Evolutionary conservation across 1,139 yeast species (phyloP).

Genomic region (Lodderomyces oxycetoniae): DNA sequence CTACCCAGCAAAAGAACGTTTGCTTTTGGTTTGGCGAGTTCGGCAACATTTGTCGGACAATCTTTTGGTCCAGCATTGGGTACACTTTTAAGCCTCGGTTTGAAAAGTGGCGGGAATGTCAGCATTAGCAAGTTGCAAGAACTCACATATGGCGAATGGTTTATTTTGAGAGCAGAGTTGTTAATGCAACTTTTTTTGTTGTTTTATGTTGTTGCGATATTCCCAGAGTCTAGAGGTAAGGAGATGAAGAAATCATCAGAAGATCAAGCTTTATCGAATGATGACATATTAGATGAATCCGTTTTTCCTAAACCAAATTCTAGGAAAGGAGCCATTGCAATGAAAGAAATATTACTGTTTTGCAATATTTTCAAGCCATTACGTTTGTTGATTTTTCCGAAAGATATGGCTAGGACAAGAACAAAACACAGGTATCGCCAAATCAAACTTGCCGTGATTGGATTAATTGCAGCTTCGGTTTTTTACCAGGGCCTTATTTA

Average conservation of each 20-base stretch:
- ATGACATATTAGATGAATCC: background rate
- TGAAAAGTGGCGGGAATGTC: background rate
- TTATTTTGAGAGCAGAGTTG: conserved; percentile 31
- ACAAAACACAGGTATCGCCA: conserved; percentile 10
- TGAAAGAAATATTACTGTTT: conserved; percentile 1
- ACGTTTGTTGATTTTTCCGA: conserved; percentile 11
- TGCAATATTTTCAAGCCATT: conserved; percentile 37
- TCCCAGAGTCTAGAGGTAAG: conserved; percentile 57
- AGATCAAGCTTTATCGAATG: conserved; percentile 23
- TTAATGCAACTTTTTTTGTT: conserved; percentile 19
- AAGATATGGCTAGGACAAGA: conserved; percentile 1
- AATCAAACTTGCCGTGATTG: conserved; percentile 32
- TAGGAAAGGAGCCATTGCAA: background rate
- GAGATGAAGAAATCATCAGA: conserved; percentile 42
- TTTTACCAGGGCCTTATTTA: conserved; percentile 30
- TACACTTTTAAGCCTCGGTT: conserved; percentile 21
- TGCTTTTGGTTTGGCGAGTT: conserved; percentile 51
- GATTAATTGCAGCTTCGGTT: conserved; percentile 38
- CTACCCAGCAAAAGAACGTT: conserved; percentile 50
- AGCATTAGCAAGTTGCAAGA: background rate
- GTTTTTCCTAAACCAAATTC: background rate
- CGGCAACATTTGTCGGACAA: conserved; percentile 54
- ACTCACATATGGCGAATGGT: conserved; percentile 22
- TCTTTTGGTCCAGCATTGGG: conserved; percentile 62
- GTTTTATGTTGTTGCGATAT: conserved; percentile 29